Percentiles rank a stretch among this genome's conserved stretches.
phyloP scores from a whole-genome alignment of 257 asterid genomes.

The Solanum clarkiae region DNA sequence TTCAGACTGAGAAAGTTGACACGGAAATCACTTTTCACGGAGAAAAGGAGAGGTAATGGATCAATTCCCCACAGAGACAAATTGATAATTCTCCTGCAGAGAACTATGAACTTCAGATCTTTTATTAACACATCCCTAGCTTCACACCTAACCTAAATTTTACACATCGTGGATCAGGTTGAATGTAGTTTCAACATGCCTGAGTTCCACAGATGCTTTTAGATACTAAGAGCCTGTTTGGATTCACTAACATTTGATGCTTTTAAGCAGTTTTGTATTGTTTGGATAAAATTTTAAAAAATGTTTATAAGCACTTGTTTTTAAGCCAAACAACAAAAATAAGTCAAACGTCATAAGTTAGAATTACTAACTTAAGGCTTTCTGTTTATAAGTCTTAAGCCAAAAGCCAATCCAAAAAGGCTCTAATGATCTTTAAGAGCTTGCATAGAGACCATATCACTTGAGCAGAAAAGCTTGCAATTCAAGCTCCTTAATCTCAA shows the following conservation, averaged over 20 bases:
- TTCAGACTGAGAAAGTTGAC: neutral
- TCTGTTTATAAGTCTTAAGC: no score
- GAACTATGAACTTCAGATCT: neutral
- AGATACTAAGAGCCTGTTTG: neutral
- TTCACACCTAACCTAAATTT: neutral
- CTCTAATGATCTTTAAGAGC: neutral
- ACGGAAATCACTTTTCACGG: neutral
- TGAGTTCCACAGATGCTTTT: neutral
- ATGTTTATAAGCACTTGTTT: no score
- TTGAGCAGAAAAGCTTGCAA: neutral
- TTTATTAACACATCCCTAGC: neutral
- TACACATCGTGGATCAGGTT: neutral
- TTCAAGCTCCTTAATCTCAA: neutral
- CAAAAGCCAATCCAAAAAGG: no score
- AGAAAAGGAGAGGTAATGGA: neutral
- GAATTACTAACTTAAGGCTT: no score
- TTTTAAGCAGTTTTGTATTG: no score
- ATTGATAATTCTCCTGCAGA: neutral
- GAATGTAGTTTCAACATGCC: neutral
- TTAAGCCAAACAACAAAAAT: no score
- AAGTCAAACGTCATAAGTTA: no score
- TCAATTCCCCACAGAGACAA: neutral
- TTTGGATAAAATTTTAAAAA: no score
- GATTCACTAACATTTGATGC: no score
- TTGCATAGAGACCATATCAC: neutral